Percentiles rank a stretch among this genome's conserved stretches.
phyloP scores from a whole-genome alignment of 495 filamentous ascomycete species.

The Neurospora sublineolata region DNA sequence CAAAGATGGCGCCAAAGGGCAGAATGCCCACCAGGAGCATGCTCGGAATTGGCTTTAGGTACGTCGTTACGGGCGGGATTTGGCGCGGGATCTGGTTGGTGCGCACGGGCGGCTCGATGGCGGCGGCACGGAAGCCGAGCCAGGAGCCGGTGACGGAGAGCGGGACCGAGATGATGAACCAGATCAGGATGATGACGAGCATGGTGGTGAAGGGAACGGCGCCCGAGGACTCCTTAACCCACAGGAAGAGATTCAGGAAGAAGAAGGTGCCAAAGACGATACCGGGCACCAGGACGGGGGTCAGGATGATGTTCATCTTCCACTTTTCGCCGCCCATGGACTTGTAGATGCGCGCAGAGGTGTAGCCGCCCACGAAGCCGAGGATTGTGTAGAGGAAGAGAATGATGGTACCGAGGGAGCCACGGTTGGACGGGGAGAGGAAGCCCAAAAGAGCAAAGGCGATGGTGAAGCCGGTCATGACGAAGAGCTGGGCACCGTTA shows the following conservation, averaged over 20 bases:
- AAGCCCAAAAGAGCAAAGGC: slow-evolving; percentile 88
- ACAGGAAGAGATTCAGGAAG: slow-evolving; percentile 89
- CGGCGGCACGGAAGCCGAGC: slow-evolving; percentile 64
- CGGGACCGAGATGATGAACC: slow-evolving; percentile 92
- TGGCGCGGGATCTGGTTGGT: slow-evolving; percentile 97
- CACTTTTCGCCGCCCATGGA: slow-evolving; percentile 80
- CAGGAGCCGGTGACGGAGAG: slow-evolving; percentile 84
- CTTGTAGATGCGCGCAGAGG: slow-evolving; percentile 84
- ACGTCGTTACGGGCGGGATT: slow-evolving; percentile 71
- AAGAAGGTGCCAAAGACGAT: slow-evolving; percentile 87
- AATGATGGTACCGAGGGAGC: slow-evolving; percentile 82
- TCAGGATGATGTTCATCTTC: slow-evolving; percentile 86
- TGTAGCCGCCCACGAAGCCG: slow-evolving; percentile 85
- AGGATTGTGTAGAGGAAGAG: slow-evolving; percentile 87
- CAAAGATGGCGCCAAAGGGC: slow-evolving; percentile 91
- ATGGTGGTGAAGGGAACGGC: slow-evolving; percentile 95
- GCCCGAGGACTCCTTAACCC: slow-evolving; percentile 79
- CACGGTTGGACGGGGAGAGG: slow-evolving; percentile 87
- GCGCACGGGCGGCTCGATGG: slow-evolving; percentile 68
- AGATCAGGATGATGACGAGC: slow-evolving; percentile 83
- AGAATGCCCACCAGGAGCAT: slow-evolving; percentile 83
- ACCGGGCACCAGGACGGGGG: slow-evolving; percentile 73
- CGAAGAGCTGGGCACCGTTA: slow-evolving; percentile 90
- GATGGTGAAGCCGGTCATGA: slow-evolving; percentile 93
- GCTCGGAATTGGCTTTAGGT: slow-evolving; percentile 72